These are phyloP conservation scores for Phalaenopsis equestris DNA, from an alignment of 106 monocot species.

Conservation along the genomic window DNA sequence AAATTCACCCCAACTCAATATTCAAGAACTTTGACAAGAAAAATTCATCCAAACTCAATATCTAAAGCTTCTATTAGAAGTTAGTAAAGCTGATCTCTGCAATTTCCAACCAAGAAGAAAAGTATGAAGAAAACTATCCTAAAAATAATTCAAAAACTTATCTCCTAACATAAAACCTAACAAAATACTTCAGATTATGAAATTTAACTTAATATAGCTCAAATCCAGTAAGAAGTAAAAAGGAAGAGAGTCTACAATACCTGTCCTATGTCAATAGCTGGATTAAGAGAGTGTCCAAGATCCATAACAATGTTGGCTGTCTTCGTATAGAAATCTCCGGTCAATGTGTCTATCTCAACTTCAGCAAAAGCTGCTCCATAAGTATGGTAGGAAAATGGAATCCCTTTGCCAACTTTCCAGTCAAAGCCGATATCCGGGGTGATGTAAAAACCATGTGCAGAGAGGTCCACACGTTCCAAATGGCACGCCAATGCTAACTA, in stretches of 20 bases:
- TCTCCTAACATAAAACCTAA: neutral
- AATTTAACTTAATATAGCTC: neutral
- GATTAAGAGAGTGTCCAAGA: constrained; percentile 87
- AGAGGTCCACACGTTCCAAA: constrained; percentile 79
- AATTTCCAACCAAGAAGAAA: too few species aligned
- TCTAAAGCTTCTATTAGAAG: neutral
- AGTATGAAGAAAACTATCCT: neutral
- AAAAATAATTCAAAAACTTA: too few species aligned
- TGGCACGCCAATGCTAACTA: constrained; percentile 72
- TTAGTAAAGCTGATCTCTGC: too few species aligned
- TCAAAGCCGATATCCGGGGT: constrained; percentile 83
- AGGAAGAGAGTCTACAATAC: constrained; percentile 16
- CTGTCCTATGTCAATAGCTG: constrained; percentile 95
- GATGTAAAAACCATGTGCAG: constrained; percentile 93
- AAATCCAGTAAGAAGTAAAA: neutral
- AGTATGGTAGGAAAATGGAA: constrained; percentile 72
- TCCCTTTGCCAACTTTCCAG: constrained; percentile 58
- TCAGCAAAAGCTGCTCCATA: constrained; percentile 93
- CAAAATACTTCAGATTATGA: neutral
- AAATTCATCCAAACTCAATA: neutral
- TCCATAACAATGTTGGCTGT: constrained; percentile 85
- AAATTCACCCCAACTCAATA: neutral
- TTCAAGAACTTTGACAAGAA: neutral
- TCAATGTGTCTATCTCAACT: constrained; percentile 90
- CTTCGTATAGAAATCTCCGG: constrained; percentile 86